Evolutionary conservation across 2,329 filamentous ascomycete species (phyloP), one percentile per base, ranked within the genome.

Genomic region (Coleophoma crateriformis): DNA sequence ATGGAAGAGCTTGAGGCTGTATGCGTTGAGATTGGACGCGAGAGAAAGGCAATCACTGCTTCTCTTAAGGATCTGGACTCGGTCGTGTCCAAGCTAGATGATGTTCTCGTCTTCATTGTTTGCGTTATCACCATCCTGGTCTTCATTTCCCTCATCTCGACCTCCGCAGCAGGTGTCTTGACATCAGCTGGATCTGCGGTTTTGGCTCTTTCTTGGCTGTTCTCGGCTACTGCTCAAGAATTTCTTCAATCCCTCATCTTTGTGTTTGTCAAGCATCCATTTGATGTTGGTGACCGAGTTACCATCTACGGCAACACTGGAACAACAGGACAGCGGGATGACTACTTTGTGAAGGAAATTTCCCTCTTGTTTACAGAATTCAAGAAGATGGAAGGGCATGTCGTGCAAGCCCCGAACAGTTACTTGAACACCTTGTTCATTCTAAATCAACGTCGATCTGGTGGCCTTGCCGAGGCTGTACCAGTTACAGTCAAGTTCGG

Each of bases 381-480:
- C 74, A 96, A 96, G 77, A 96, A 96, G 75, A 92, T 96, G 88
- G 87, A 96, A 68, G 92, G 92, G 2, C 91, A 96, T 61, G 86
- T 96, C 20, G 92, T 97, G 0, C 92, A 96, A 68, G 92, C 92
- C 1, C 92, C 92, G 11, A 97, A 97, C 77, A 95, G 87, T 50
- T 84, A 96, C 35, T 79, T 97, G 49, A 97, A 96, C 69, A 90
- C 82, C 0, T 77, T 97, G 0, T 96, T 96, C 69, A 95, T 97
- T 54, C 83, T 96, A 41, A 97, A 97, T 68, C 90, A 96, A 71
- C 84, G 92, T 42, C 87, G 92, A 48, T 95, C 90, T 33, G 91
- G 91, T 55, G 87, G 86, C 5, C 77, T 96, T 5, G 90, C 92
- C 2, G 92, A 96, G 68, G 87, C 89, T 1, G 78, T 96, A 22